Base-by-base conservation (phyloP, 179 eudicot species). In the Heliamphora ciliata region DNA sequence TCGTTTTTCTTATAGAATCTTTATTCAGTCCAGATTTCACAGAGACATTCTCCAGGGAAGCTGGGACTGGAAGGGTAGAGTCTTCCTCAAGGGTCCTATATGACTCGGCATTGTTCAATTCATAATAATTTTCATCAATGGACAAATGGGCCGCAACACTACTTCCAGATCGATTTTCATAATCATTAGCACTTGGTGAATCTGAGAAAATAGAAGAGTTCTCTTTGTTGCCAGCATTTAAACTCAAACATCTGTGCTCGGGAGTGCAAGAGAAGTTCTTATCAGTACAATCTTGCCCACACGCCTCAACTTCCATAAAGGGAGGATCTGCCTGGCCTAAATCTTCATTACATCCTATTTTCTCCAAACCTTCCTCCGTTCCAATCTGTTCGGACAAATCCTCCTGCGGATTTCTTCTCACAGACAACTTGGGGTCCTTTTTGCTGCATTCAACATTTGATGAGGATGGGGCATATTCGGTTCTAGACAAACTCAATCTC, bases 381-480 rank as follows among this genome's bases (percentile, higher is more conserved):
- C 86, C 92, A 84, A 94, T 93, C 82, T 91, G 91, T 77, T 75
- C 84, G 3, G 92, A 88, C 78, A 94, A 84, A 88, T 94, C 96
- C 52, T 89, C 86, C 61, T 91, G 88, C 88, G 94, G 83, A 83
- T 84, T 93, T 87, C 91, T 92, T 83, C 94, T 90, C 46, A 90
- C 84, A n/a, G 92, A 78, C 60, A 91, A 83, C 77, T 84, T 84
- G 64, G 84, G 83, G 66, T 81, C 88, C 60, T 83, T 86, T 75
- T 78, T 88, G 59, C 80, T 81, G 31, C 74, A 80, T 56, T 81
- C 86, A 55, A 84, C 88, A 82, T 86, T 88, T 44, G 92, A 88
- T 79, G 97, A 84, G 68, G 90, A 85, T 50, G 97, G 93, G 79
- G 88, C 94, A 67, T 98, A 92, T 83, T 81, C 93, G 59, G 93